Conservation (phyloP, 345 rosid species). For the Aethionema arabicum region DNA sequence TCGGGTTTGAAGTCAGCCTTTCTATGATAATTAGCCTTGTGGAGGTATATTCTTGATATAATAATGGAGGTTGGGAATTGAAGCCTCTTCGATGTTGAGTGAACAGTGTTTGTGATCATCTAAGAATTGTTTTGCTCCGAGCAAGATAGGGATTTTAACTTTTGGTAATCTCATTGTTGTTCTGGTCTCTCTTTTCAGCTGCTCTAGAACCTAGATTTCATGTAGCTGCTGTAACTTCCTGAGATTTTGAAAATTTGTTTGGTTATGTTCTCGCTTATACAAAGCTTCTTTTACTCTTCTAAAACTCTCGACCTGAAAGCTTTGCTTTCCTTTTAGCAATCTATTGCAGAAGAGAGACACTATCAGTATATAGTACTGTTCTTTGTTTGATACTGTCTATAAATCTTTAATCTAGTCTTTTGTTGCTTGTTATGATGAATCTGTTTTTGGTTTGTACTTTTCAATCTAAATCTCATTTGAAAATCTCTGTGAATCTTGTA, state of each 20-base stretch:
- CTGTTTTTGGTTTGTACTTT: not conserved
- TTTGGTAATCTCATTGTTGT: too few relatives aligned
- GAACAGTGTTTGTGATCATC: too few relatives aligned
- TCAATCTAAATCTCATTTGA: not conserved
- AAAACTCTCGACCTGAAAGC: too few relatives aligned
- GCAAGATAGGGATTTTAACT: too few relatives aligned
- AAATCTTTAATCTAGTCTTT: not conserved
- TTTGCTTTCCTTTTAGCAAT: not conserved
- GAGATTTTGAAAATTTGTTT: too few relatives aligned
- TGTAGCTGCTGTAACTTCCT: too few relatives aligned
- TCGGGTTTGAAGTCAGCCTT: not conserved
- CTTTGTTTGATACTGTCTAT: not conserved
- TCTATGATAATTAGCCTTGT: not conserved
- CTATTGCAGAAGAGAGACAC: not conserved
- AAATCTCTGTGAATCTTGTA: conserved; percentile 24
- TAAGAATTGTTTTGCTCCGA: too few relatives aligned
- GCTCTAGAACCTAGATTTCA: too few relatives aligned
- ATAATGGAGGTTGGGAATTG: too few relatives aligned
- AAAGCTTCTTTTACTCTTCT: not conserved
- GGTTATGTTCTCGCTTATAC: not conserved
- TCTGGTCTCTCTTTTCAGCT: too few relatives aligned
- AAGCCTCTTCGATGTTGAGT: too few relatives aligned
- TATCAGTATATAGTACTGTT: not conserved
- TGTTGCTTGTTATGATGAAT: not conserved
- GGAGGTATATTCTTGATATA: not conserved